Base-by-base conservation (phyloP, 192 early-diverging fungal species). In the Umbelopsis ramanniana region DNA sequence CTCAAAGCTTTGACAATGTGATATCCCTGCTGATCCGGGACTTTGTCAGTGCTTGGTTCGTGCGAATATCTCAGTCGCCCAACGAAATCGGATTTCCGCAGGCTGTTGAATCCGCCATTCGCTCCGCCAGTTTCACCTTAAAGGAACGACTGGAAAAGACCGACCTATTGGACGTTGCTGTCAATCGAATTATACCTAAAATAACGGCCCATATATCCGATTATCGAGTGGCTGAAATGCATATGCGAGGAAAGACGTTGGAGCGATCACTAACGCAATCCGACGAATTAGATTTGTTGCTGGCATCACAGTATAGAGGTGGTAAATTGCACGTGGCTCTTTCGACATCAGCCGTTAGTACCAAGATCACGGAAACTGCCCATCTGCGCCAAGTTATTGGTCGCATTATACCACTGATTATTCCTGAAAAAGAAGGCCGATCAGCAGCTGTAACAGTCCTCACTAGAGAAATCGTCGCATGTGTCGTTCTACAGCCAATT, bases 401-500 rank as follows among this genome's bases (percentile, higher is more conserved):
- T 29, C 73, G 82, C 14, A 68, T 94, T 4, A 43, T 94, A 55
- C 91, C 91, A 8, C 71, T 86, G n/a, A 66, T 96, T 5, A 76
- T 91, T 67, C 83, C 89, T 6, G 76, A 82, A 19, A 81, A 75
- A 4, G 91, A 94, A 55, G 54, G 86, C 8, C 67, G 83, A 45
- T 90, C 90, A 63, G 76, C 72, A 4, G 79, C 89, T 19, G 83
- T 95, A 54, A 71, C 81, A 12, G 74, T 88, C 26, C 66, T 97
- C 15, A 72, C 96, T 3, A 79, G 94, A 12, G 96, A 98, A 75
- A 77, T 98, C 10, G 67, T 96, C 11, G 81, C 83, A 0, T 87
- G 89, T 12, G 83, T 89, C 0, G 76, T 97, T 9, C 50, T 98
- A 8, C 83, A 86, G 29, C 93, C 94, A 1, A 54, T 92, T 0